Base-by-base conservation (phyloP, 169 alveolate species). In the Cyclospora cayetanensis region DNA sequence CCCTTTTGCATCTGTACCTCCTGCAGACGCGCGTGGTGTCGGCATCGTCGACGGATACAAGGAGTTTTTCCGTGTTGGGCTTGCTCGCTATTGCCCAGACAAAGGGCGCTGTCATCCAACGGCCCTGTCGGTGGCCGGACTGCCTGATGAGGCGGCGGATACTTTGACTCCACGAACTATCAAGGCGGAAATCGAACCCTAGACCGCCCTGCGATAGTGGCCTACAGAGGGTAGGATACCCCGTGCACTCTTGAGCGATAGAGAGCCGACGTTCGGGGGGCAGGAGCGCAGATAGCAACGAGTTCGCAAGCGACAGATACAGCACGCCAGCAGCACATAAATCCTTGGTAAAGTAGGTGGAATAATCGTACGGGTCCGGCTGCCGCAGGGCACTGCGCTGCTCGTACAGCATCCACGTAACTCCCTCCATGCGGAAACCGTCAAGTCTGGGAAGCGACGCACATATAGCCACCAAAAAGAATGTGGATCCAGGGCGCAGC, bases 351-450 rank as follows among this genome's bases (percentile, higher is more conserved):
- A 97, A 97, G 82, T 97, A 97, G 91, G 96, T 97, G 37, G 96
- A 94, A 91, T 96, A 96, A 55, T 93, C 95, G 37, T 98, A 98
- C 0, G 96, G 52, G 50, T 90, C 93, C 60, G 96, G 96, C 60
- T 96, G 96, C 34, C 94, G 94, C 37, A 95, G 96, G 37, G 96
- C 96, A 34, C 98, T 98, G 90, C 97, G 99, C 91, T 97, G 98
- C 85, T 92, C 95, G 93, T 97, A 97, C 39, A 97, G 95, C 97
- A 97, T 97, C 83, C 98, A 97, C 15, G 99, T 97, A 55, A 97
- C 97, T 65, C 98, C 98, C 91, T 97, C 98, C 91, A 97, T 96
- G 83, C 99, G 96, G 91, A 96, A 97, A 43, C 98, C 98, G 95
- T 97, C 99, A 66, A 97, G 53, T 31, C 90, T 90, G 90, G 12